Base-by-base conservation (phyloP, 768 basidiomycete species). In the Mycena albidolilacea region DNA sequence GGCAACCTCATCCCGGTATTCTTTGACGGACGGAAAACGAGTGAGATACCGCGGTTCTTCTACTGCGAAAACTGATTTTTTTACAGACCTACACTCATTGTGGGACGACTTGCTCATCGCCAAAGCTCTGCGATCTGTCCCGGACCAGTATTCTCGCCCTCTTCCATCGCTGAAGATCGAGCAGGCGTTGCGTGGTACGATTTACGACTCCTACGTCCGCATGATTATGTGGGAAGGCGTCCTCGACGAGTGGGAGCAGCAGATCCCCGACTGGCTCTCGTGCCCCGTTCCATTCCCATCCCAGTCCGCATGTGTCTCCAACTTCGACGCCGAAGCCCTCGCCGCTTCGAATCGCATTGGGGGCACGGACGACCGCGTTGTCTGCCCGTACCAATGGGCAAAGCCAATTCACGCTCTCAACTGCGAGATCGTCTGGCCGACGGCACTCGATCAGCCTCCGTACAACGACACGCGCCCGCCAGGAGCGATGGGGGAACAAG, bases 61-160 rank as follows among this genome's bases (percentile, higher is more conserved):
- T 35, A 3, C 19, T 61, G 50, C 23, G 35, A 21, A 60, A 44
- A 68, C 55, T 72, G 64, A 38, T 54, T n/a, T 63, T 50, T n/a
- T 50, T 50, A n/a, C n/a, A 86, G 95, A 96, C 79, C 85, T 98
- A 1, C 97, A 97, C 80, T 92, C 93, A 1, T 85, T 95, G 0
- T 98, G 96, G 97, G 97, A 98, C 78, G 84, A 85, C 19, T 85
- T 90, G 39, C 88, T 99, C 65, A 91, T 98, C 77, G 91, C 95
- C 6, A 92, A 96, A 81, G 90, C 91, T 21, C 87, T 99, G 69
- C 91, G 96, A 43, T 88, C 88, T 39, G 87, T 94, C 0, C 88
- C 91, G 0, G 64, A 71, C 23, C 97, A 98, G 81, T 99, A 99
- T 79, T 89, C 93, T 3, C 81, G 73, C 0, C 95, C 94, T 0